phyloP scores from a whole-genome alignment of 441 rosid genomes.

The Erodium trifolium region DNA sequence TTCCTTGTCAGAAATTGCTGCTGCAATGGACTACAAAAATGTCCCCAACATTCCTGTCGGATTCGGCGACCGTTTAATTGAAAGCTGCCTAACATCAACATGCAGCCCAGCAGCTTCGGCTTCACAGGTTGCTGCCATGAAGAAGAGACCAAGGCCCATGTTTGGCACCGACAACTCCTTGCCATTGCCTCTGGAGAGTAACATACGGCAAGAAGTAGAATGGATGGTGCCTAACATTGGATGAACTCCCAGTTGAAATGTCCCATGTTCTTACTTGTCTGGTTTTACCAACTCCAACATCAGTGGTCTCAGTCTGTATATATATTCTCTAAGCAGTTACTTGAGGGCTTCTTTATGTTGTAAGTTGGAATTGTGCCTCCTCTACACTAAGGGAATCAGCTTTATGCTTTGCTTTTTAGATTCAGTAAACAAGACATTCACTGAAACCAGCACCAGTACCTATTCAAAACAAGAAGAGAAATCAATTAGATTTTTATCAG shows the following conservation, averaged over 20 bases:
- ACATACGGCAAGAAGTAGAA: slow-evolving; percentile 49
- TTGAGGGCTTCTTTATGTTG: slow-evolving; percentile 15
- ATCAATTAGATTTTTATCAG: no score
- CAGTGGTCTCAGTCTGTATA: slow-evolving; percentile 22
- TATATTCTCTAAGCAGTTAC: slow-evolving; percentile 28
- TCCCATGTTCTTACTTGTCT: slow-evolving; percentile 21
- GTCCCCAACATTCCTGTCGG: slow-evolving; percentile 34
- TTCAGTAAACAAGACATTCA: neutral
- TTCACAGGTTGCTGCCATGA: slow-evolving; percentile 36
- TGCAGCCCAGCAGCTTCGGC: slow-evolving; percentile 52
- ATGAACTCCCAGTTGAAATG: slow-evolving; percentile 19
- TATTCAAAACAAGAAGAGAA: no score
- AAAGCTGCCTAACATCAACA: slow-evolving; percentile 66
- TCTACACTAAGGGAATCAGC: slow-evolving; percentile 4
- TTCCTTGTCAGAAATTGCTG: slow-evolving; percentile 55
- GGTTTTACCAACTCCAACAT: slow-evolving; percentile 25
- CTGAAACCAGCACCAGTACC: neutral
- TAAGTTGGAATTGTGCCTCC: slow-evolving; percentile 18
- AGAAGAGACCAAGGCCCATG: slow-evolving; percentile 53
- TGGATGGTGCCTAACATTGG: slow-evolving; percentile 69
- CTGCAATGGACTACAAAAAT: slow-evolving; percentile 40
- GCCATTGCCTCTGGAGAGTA: slow-evolving; percentile 32
- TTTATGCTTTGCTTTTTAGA: slow-evolving; percentile 2
- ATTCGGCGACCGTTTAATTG: slow-evolving; percentile 52
- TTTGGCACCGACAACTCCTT: slow-evolving; percentile 40